A percentile compares a stretch with the other conserved stretches of the same genome.
phyloP scores from a whole-genome alignment of 2,329 filamentous ascomycete genomes.

The Aspergillus melleus region DNA sequence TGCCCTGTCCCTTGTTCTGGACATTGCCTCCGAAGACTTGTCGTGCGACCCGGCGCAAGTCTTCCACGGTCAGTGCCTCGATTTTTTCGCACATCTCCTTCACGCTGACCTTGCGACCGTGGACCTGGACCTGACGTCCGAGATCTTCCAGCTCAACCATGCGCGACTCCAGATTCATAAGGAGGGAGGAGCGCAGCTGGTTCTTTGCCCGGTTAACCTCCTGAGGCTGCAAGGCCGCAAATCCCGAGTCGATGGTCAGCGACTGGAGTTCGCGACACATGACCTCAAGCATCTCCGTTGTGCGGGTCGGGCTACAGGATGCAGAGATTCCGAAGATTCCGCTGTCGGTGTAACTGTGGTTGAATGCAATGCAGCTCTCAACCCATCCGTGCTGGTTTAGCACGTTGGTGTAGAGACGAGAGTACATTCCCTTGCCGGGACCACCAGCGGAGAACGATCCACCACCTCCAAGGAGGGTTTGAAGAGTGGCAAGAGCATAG shows the following conservation, averaged over 20 bases:
- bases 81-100: slow-evolving; percentile 91
- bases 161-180: slow-evolving; percentile 96
- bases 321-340: slow-evolving; percentile 93
- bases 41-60: slow-evolving; percentile 78
- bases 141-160: slow-evolving; percentile 98
- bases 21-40: slow-evolving; percentile 76
- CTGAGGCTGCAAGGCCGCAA: slow-evolving; percentile 65
- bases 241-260: slow-evolving; percentile 74
- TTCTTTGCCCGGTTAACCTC: slow-evolving; percentile 97
- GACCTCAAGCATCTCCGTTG: slow-evolving; percentile 83
- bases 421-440: slow-evolving; percentile 99
- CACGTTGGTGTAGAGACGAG: slow-evolving; percentile 93
- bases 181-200: slow-evolving; percentile 80
- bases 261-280: slow-evolving; percentile 88
- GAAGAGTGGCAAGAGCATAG: slow-evolving; percentile 91
- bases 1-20: slow-evolving; percentile 72
- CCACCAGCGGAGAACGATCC: slow-evolving; percentile 96
- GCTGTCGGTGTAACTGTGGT: slow-evolving; percentile 94
- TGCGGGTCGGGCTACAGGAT: slow-evolving; percentile 76
- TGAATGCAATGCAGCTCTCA: slow-evolving; percentile 92
- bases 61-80: slow-evolving; percentile 73
- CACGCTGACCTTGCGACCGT: slow-evolving; percentile 87
- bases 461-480: slow-evolving; percentile 92
- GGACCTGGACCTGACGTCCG: slow-evolving; percentile 93
- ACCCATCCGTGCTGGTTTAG: slow-evolving; percentile 98